Evolutionary conservation across 345 rosid genomes (phyloP), one percentile per base, ranked within the genome.

Genomic region (Sisymbrium altissimum): DNA sequence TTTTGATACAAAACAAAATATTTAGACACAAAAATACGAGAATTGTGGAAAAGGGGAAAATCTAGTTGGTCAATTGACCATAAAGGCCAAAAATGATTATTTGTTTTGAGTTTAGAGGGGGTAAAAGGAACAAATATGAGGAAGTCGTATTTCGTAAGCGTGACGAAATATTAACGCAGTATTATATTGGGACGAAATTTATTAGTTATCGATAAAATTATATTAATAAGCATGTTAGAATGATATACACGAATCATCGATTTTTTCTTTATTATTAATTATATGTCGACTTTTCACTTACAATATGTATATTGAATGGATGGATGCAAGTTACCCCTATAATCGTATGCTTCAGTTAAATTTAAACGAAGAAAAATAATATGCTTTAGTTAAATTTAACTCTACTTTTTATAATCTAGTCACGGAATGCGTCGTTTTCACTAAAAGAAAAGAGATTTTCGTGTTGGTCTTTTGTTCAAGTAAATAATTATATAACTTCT

Each of bases 141-240:
- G 15, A 9, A 63, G 19, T 44, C 12, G 45, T 36, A 27, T 39
- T 25, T 45, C 93, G 97, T 94, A 74, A 87, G 89, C 85, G 52
- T 85, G 98, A 89, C 92, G 83, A 59, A 80, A 67, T 58, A 76
- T 29, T 30, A 50, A 78, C 97, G 92, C 82, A 83, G 59, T 81
- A 79, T 70, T 82, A 36, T 52, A 46, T 61, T 54, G 21, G 18
- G 12, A 44, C 4, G n/a, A 52, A 49, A 43, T 33, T 49, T 50
- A 14, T 15, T 15, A 21, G 6, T 71, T 59, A 5, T 9, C 7
- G 49, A 25, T 39, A 3, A 32, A 32, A 49, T 6, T 5, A 32
- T 5, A 32, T 5, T 6, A 6, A 52, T 41, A 40, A 39, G 30
- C 14, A 50, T 50, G 55, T 1, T 11, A 4, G 7, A 21, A 21